phyloP scores from a whole-genome alignment of 345 rosid species.

The Salix arbutifolia region DNA sequence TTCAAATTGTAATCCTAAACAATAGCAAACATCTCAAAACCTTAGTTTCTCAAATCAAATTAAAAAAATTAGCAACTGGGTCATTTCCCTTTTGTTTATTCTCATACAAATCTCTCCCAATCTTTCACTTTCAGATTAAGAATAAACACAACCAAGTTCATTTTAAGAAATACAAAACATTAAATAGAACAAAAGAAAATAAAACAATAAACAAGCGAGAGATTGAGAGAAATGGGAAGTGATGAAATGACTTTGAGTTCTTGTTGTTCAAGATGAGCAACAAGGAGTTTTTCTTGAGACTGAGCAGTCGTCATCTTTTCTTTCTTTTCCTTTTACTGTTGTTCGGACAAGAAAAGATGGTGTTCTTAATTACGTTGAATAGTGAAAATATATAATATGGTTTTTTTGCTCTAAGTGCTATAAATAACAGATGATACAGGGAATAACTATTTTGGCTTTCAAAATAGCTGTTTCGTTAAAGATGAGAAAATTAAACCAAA shows the following conservation, averaged over 20 bases:
- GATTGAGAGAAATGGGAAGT: not conserved
- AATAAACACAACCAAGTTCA: not conserved
- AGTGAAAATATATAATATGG: too few relatives aligned
- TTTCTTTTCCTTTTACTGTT: not conserved
- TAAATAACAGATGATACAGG: too few relatives aligned
- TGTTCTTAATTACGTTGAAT: not conserved
- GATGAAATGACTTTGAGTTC: conserved; percentile 42
- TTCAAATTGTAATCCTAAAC: not conserved
- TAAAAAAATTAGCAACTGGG: not conserved
- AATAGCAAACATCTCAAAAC: not conserved
- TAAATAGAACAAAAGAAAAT: not conserved
- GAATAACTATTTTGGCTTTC: too few relatives aligned
- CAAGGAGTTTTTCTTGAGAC: conserved; percentile 60
- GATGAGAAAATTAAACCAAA: too few relatives aligned
- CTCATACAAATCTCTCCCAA: not conserved
- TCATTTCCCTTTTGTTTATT: not conserved
- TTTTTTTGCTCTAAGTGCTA: too few relatives aligned
- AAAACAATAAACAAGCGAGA: not conserved
- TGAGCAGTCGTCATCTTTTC: conserved; percentile 50
- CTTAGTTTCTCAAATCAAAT: not conserved
- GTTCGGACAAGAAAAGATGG: not conserved
- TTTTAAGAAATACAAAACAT: not conserved
- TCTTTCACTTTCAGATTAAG: not conserved
- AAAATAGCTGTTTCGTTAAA: too few relatives aligned
- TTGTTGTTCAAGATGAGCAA: conserved; percentile 55